These are phyloP conservation scores for Acanthamoeba royreba DNA, from an alignment of 208 protist species.

Conservation along the genomic window DNA sequence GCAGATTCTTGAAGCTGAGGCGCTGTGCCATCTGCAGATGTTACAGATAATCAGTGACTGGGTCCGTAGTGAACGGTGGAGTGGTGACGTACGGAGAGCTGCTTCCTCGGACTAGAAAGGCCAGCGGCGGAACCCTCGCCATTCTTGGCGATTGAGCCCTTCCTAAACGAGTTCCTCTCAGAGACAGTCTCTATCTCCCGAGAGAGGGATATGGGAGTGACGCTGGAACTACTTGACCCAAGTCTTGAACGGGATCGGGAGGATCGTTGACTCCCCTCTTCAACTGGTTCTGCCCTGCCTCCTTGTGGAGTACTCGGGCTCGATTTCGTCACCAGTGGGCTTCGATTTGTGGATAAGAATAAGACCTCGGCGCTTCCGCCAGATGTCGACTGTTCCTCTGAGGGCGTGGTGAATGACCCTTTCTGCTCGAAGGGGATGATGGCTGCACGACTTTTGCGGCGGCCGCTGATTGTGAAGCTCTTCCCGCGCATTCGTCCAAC, in stretches of 20 bases:
- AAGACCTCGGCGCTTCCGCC: background rate
- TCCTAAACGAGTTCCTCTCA: too few relatives aligned
- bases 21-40: background rate
- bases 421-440: background rate
- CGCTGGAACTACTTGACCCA: too few relatives aligned
- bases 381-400: background rate
- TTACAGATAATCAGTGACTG: too few relatives aligned
- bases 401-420: background rate
- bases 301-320: too few relatives aligned
- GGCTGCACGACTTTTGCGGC: background rate
- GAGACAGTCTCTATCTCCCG: too few relatives aligned
- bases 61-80: too few relatives aligned
- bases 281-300: too few relatives aligned
- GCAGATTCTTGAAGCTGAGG: conserved; percentile 9
- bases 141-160: background rate
- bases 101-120: background rate
- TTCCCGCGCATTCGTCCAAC: background rate
- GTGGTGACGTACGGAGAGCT: background rate
- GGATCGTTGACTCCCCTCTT: too few relatives aligned
- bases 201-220: too few relatives aligned
- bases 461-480: background rate
- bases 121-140: background rate
- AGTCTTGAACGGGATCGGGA: too few relatives aligned
- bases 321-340: too few relatives aligned
- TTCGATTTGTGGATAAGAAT: too few relatives aligned